A percentile compares a stretch with the other conserved stretches of the same genome.
phyloP scores from a whole-genome alignment of 164 flowering plant species.

The Liriodendron chinense region DNA sequence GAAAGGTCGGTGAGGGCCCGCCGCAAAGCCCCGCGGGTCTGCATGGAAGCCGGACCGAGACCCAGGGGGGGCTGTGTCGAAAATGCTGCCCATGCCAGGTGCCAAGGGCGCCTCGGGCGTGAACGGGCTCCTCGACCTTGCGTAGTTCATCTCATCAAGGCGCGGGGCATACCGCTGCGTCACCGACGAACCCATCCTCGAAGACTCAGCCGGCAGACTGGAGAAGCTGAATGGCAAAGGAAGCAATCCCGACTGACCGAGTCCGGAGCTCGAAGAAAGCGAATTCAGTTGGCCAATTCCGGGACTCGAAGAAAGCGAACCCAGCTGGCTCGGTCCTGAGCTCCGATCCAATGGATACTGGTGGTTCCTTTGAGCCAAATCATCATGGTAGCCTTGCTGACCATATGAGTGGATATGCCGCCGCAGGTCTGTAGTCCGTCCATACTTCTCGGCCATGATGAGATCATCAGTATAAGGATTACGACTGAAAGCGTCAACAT shows the following conservation, averaged over 20 bases:
- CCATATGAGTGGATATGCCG: slow-evolving; percentile 33
- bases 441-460: slow-evolving; percentile 6
- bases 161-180: slow-evolving; percentile 52
- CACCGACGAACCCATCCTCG: slow-evolving; percentile 33
- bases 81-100: neutral
- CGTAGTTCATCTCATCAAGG: slow-evolving; percentile 45
- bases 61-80: slow-evolving; percentile 4
- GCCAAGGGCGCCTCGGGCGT: slow-evolving; percentile 10
- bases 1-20: slow-evolving; percentile 37
- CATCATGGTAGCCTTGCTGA: slow-evolving; percentile 15
- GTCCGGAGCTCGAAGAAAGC: neutral
- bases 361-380: slow-evolving; percentile 17
- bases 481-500: slow-evolving; percentile 12
- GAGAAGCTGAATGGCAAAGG: slow-evolving; percentile 23
- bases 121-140: slow-evolving; percentile 18
- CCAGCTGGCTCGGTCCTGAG: neutral
- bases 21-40: slow-evolving; percentile 36
- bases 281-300: slow-evolving; percentile 1
- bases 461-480: slow-evolving; percentile 9
- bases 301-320: neutral
- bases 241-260: slow-evolving; percentile 15
- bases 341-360: slow-evolving; percentile 19
- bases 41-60: slow-evolving; percentile 17
- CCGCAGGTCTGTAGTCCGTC: slow-evolving; percentile 11
- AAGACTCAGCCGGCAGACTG: slow-evolving; percentile 13